Evolutionary conservation across 176 grass and related monocot genomes (phyloP).

Genomic region (Dendrocalamus sinicus): DNA sequence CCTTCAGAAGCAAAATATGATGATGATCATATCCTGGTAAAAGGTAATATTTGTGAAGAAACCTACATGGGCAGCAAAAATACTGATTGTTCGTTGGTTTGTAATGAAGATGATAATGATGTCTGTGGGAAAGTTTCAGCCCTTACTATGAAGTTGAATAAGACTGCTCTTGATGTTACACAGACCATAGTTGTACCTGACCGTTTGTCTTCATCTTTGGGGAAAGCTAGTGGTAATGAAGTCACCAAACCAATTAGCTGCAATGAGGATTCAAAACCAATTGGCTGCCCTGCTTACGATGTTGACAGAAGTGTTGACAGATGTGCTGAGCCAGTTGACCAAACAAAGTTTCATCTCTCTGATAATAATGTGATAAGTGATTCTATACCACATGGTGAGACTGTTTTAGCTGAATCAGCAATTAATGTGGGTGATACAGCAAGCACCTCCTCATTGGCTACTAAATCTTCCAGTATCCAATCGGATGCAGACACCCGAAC

Average conservation of each 20-base stretch:
- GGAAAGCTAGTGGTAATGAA: slow-evolving; percentile 52
- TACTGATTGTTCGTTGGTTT: slow-evolving; percentile 13
- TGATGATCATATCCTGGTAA: slow-evolving; percentile 18
- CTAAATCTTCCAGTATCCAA: slow-evolving; percentile 62
- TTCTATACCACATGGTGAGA: slow-evolving; percentile 34
- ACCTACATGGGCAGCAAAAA: slow-evolving; percentile 27
- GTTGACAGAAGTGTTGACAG: slow-evolving; percentile 34
- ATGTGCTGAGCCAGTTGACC: slow-evolving; percentile 25
- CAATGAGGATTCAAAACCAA: slow-evolving; percentile 37
- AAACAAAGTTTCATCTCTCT: slow-evolving; percentile 27
- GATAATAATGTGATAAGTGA: slow-evolving; percentile 21
- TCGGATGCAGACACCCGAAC: slow-evolving; percentile 58
- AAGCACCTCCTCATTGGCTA: slow-evolving; percentile 61
- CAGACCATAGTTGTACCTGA: slow-evolving; percentile 40
- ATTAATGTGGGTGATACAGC: slow-evolving; percentile 46
- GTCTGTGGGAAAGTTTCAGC: slow-evolving; percentile 13
- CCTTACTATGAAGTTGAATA: slow-evolving; percentile 41
- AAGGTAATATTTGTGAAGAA: slow-evolving; percentile 31
- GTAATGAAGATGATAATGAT: slow-evolving; percentile 32
- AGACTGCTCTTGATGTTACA: slow-evolving; percentile 31
- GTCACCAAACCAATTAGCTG: slow-evolving; percentile 32
- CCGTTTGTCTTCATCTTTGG: slow-evolving; percentile 53
- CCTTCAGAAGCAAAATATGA: slow-evolving; percentile 41
- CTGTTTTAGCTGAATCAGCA: slow-evolving; percentile 33
- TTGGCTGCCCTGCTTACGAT: slow-evolving; percentile 34